Evolutionary conservation across 352 stramenopile genomes (phyloP), one percentile per base, ranked within the genome.

Genomic region (Blastocystis sp.): DNA sequence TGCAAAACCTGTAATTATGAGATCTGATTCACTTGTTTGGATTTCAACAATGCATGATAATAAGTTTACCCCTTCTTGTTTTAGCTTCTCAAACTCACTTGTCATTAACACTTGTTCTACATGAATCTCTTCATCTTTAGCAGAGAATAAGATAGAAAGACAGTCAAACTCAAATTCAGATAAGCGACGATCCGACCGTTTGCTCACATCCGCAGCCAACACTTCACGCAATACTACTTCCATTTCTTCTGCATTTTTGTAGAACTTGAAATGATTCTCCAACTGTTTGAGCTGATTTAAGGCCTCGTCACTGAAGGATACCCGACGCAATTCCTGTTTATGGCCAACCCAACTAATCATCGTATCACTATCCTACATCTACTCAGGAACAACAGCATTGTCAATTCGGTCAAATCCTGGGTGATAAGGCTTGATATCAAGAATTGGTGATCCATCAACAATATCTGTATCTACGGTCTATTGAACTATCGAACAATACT

Each of bases 401-500:
- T 86, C 57, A 51, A 88, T 80, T 77, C 80, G 69, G 54, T 88
- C 86, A 54, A 88, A 88, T 2, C 78, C 35, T 11, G 75, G 75
- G 51, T 95, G 92, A 83, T 95, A 95, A 14, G 93, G 93, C 90
- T 95, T 95, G 46, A 95, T 92, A 78, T 95, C 93, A 12, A 95
- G 90, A 83, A 95, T 92, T 0, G 93, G 93, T 42, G 93, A 95
- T 56, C 92, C 92, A 67, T 95, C 89, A 49, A 95, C 92, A 19
- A 95, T 90, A 85, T 95, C 93, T 65, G 94, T 92, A 51, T 92
- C 92, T 81, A 92, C 94, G 86, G 94, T 94, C 51, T 94, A 91
- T 39, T 63, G 11, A 59, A 16, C 43, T n/a, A 21, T 29, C 24
- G 1, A 32, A 14, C 35, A 7, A 14, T 32, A 80, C 69, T 80